These are phyloP conservation scores for Microdochium bolleyi DNA, from an alignment of 2,329 filamentous ascomycete genomes.

Conservation along the genomic window DNA sequence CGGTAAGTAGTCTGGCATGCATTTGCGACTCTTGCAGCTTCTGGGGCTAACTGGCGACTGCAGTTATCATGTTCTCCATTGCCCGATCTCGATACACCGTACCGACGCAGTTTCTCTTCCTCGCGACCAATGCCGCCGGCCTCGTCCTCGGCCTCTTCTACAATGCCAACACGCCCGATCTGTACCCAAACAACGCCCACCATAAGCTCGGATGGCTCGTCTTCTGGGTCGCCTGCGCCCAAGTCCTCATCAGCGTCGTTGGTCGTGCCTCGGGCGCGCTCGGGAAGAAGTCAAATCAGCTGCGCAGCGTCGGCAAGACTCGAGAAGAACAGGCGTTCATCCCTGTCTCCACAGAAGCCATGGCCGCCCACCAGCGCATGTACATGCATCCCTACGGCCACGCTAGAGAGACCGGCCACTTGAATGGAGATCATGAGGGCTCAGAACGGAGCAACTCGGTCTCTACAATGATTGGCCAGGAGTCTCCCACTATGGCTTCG, in stretches of 20 bases:
- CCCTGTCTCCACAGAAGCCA: constrained; percentile 48
- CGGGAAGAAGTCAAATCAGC: constrained; percentile 5
- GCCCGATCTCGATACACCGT: constrained; percentile 70
- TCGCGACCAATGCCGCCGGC: constrained; percentile 55
- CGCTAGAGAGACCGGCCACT: constrained; percentile 66
- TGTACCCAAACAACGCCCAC: constrained; percentile 84
- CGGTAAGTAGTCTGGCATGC: constrained; percentile 36
- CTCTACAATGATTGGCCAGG: constrained; percentile 47
- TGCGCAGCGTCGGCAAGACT: constrained; percentile 12
- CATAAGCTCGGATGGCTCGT: constrained; percentile 81
- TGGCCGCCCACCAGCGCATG: constrained; percentile 40
- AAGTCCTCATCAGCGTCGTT: constrained; percentile 61
- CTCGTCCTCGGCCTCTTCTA: constrained; percentile 62
- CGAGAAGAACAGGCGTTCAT: constrained; percentile 51
- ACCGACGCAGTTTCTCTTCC: constrained; percentile 59
- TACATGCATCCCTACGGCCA: constrained; percentile 38
- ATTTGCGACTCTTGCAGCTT: too few species aligned
- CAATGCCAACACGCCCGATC: constrained; percentile 72
- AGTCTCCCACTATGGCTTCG: constrained; percentile 27
- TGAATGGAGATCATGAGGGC: constrained; percentile 63
- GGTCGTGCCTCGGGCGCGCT: constrained; percentile 48
- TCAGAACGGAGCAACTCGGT: constrained; percentile 58
- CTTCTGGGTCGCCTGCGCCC: constrained; percentile 62
- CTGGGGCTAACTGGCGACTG: background rate
- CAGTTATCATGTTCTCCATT: constrained; percentile 81